These are phyloP conservation scores for Backusella sp. DNA, from an alignment of 192 early-diverging fungal species.

Conservation along the genomic window DNA sequence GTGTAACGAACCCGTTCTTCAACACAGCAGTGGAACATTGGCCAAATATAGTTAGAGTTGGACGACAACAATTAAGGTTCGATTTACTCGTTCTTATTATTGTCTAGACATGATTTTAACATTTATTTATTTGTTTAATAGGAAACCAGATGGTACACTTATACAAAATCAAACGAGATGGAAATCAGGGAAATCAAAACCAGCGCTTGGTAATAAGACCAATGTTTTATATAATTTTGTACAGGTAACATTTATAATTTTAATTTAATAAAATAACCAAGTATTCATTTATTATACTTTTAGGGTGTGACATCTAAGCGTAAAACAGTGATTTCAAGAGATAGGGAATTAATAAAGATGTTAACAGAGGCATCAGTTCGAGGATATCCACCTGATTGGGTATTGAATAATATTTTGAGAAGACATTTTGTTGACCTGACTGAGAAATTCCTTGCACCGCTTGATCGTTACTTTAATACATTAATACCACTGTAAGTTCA, in stretches of 20 bases:
- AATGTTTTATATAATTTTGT: slow-evolving; percentile 45
- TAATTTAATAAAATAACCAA: not conserved
- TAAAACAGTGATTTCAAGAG: slow-evolving; percentile 79
- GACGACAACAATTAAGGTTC: slow-evolving; percentile 38
- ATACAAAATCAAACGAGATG: slow-evolving; percentile 13
- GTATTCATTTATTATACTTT: not conserved
- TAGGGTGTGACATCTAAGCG: slow-evolving; percentile 68
- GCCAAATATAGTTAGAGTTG: slow-evolving; percentile 81
- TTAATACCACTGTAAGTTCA: slow-evolving; percentile 65
- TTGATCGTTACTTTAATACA: slow-evolving; percentile 91
- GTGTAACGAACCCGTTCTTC: slow-evolving; percentile 96
- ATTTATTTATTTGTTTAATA: not conserved
- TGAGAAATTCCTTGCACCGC: slow-evolving; percentile 88
- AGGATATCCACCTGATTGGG: slow-evolving; percentile 66
- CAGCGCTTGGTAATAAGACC: slow-evolving; percentile 40
- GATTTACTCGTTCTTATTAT: slow-evolving; percentile 12
- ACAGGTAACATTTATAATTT: slow-evolving; percentile 32
- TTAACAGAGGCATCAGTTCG: slow-evolving; percentile 72
- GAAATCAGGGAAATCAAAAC: slow-evolving; percentile 15
- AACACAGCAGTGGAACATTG: slow-evolving; percentile 87
- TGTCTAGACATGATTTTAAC: slow-evolving; percentile 28
- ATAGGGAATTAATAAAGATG: slow-evolving; percentile 78
- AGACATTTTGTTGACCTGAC: slow-evolving; percentile 93
- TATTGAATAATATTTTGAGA: slow-evolving; percentile 91
- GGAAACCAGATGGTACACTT: slow-evolving; percentile 36